Conservation (phyloP, 2,329 filamentous ascomycete genomes). For the Aureobasidium pullulans region DNA sequence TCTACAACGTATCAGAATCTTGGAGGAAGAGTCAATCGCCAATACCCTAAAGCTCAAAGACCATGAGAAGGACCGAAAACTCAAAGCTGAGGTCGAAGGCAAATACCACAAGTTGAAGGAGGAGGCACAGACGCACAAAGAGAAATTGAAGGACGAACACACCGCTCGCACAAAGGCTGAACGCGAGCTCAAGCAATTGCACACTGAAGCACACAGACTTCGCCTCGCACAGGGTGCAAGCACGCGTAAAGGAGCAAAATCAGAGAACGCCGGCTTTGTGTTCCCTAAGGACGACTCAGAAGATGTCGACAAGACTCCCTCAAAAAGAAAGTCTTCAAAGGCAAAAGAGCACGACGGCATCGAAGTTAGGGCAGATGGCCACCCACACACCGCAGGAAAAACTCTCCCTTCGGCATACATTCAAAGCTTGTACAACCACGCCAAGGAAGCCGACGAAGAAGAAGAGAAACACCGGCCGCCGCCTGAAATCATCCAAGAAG, state of each 20-base stretch:
- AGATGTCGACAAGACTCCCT: neutral
- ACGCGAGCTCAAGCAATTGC: neutral
- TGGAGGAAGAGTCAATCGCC: neutral
- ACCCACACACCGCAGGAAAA: neutral
- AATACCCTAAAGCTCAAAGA: neutral
- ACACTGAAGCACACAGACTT: neutral
- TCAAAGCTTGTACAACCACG: neutral
- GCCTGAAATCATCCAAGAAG: neutral
- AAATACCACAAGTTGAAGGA: neutral
- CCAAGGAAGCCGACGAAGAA: neutral
- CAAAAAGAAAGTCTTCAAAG: neutral
- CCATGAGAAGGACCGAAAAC: neutral
- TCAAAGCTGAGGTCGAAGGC: neutral
- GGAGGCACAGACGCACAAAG: neutral
- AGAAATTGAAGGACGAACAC: neutral
- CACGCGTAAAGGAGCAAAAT: neutral
- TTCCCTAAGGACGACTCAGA: neutral
- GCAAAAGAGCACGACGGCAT: neutral
- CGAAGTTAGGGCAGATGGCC: neutral
- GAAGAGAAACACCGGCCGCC: neutral
- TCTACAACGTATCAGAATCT: neutral
- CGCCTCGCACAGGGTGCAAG: neutral
- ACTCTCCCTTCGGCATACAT: neutral
- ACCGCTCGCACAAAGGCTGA: neutral
- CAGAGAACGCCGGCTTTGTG: neutral